Percentiles rank a stretch among this genome's conserved stretches.
These are phyloP conservation scores for Boletus rubroflammeus DNA, from an alignment of 768 basidiomycete genomes.

Conservation along the genomic window DNA sequence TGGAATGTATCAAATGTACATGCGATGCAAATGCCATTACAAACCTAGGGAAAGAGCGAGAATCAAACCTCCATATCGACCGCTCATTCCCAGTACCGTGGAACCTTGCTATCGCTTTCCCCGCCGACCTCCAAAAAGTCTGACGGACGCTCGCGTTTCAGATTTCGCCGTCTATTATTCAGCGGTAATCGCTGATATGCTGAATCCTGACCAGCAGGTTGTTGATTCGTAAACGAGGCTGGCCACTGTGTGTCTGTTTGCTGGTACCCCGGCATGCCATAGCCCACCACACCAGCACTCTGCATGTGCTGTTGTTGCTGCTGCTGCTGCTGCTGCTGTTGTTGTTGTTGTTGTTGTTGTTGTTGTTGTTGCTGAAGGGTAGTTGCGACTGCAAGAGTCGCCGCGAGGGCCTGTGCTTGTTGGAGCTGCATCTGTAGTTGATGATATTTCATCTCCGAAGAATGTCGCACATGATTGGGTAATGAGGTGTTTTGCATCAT, in stretches of 20 bases:
- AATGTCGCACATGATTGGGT: constrained; percentile 67
- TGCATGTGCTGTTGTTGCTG: constrained; percentile 40
- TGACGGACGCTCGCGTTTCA: constrained; percentile 79
- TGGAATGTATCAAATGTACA: constrained; percentile 13
- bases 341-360: constrained; percentile 53
- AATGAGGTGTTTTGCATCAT: constrained; percentile 79
- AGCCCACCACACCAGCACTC: constrained; percentile 33
- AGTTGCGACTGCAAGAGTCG: constrained; percentile 56
- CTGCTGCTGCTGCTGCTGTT: constrained; percentile 37
- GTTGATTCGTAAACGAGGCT: constrained; percentile 58
- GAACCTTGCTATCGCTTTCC: constrained; percentile 59
- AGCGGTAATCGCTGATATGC: constrained; percentile 84
- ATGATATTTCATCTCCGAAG: constrained; percentile 80
- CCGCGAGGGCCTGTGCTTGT: constrained; percentile 72
- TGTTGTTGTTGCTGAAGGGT: constrained; percentile 56
- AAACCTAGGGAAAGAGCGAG: neutral
- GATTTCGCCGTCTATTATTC: constrained; percentile 71
- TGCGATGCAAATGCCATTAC: constrained; percentile 2
- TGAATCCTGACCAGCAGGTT: constrained; percentile 67
- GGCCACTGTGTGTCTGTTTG: constrained; percentile 38
- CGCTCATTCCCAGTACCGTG: constrained; percentile 73
- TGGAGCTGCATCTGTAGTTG: constrained; percentile 75
- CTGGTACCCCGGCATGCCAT: constrained; percentile 44
- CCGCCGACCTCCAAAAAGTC: constrained; percentile 78
- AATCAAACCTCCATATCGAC: neutral